Conservation (phyloP, 1,284 basidiomycete species). For the Apiotrichum sp. region DNA sequence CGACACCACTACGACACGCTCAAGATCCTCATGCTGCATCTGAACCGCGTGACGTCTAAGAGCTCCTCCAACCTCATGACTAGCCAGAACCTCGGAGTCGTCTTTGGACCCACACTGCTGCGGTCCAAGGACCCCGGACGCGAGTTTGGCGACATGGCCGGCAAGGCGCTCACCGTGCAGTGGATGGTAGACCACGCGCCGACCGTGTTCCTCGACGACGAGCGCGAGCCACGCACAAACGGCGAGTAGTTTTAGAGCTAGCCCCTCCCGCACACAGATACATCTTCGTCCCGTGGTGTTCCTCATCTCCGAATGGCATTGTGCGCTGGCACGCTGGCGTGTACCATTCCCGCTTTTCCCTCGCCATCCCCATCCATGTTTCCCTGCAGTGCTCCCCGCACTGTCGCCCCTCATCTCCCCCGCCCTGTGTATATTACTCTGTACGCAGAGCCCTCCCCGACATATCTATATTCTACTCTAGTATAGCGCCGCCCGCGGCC, state of each 20-base stretch:
- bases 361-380: too few species aligned
- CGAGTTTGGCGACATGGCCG: conserved; percentile 85
- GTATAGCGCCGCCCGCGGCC: too few species aligned
- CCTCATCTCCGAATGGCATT: too few species aligned
- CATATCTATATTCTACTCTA: too few species aligned
- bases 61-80: conserved; percentile 85
- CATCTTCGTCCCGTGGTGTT: too few species aligned
- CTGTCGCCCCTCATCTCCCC: too few species aligned
- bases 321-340: too few species aligned
- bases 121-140: conserved; percentile 75
- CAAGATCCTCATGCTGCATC: conserved; percentile 73
- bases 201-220: conserved; percentile 34
- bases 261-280: too few species aligned
- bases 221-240: background rate
- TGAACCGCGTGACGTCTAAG: conserved; percentile 69
- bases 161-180: conserved; percentile 83
- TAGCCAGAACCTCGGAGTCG: conserved; percentile 94
- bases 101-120: conserved; percentile 98
- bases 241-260: background rate
- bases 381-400: too few species aligned
- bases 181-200: conserved; percentile 89
- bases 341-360: too few species aligned
- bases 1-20: conserved; percentile 82
- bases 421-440: too few species aligned
- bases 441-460: too few species aligned